Base-by-base conservation (phyloP, 805 yeast genomes). In the Pichia cabralensis region DNA sequence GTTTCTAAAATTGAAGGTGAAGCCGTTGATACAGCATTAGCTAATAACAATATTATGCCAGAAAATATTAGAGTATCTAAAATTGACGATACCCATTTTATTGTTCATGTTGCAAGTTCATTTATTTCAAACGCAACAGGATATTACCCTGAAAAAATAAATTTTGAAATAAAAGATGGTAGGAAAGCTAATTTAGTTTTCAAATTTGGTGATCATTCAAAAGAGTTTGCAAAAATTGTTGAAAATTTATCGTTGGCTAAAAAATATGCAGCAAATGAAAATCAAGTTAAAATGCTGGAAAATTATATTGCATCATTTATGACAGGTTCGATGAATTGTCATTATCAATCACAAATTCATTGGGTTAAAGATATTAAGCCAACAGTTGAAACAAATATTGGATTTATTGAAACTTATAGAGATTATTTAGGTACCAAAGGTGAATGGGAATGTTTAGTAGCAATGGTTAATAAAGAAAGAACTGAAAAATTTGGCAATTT, bases 311-410 rank as follows among this genome's bases (percentile, higher is more conserved):
- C 71, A 30, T 73, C 92, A 10, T 85, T 85, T 57, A 58, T 65
- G 44, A 76, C 89, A 11, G 95, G 95, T 15, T 79, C 89, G 5
- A 77, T 84, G 74, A 72, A 76, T 43, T 82, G 88, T 9, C 95
- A 85, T 58, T 80, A 80, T 49, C 72, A 80, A 39, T 80, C 95
- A 1, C 95, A 85, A 56, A 72, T 76, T 35, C 66, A 71, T 39
- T 85, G 96, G 95, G 94, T 85, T 39, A 81, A 81, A 53, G 95
- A 85, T 55, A 58, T 80, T 34, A 79, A 83, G 1, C 96, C 96
- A 10, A 62, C 62, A 11, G 77, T 78, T 25, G 85, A 77, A 59
- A 76, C 89, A 29, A 84, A 85, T 53, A 73, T 85, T 47, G 96
- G 96, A 0, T 85, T 85, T 55, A 85, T 85, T 47, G 96, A 85